These are phyloP conservation scores for Leishmania tarentolae DNA, from an alignment of 208 protist genomes.

Conservation along the genomic window DNA sequence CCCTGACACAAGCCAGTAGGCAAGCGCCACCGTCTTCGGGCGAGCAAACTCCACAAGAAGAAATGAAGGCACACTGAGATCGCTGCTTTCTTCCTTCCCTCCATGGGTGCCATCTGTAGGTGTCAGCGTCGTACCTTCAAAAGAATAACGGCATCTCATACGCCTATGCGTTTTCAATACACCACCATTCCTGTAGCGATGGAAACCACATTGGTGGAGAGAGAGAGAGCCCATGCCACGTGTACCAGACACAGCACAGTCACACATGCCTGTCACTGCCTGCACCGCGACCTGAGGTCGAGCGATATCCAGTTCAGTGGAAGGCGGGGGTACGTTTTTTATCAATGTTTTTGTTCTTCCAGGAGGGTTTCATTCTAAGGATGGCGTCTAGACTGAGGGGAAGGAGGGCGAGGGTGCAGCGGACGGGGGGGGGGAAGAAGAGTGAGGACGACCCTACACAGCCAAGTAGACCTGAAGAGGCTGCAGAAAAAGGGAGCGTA, in stretches of 20 bases:
- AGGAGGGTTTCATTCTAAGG: conserved; percentile 1
- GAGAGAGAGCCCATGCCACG: not conserved
- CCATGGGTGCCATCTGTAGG: not conserved
- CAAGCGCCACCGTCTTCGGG: not conserved
- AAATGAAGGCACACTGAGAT: not conserved
- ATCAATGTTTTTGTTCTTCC: not conserved
- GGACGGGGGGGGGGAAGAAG: not conserved
- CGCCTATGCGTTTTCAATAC: not conserved
- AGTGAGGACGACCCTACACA: too few species aligned
- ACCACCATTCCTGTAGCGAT: not conserved
- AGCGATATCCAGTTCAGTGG: not conserved
- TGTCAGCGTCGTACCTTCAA: not conserved
- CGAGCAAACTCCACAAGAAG: not conserved
- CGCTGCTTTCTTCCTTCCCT: not conserved
- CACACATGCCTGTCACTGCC: not conserved
- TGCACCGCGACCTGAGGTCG: not conserved
- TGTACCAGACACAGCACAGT: not conserved
- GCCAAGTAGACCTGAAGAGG: not conserved
- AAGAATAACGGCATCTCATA: not conserved
- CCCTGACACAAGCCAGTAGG: not conserved
- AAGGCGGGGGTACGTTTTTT: not conserved
- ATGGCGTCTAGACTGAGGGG: not conserved
- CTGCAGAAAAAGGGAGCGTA: not conserved
- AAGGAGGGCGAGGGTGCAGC: not conserved
- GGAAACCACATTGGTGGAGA: not conserved